Percentiles rank a stretch among this genome's conserved stretches.
Evolutionary conservation across 345 rosid species (phyloP).

Genomic region (Syzygium oleosum): DNA sequence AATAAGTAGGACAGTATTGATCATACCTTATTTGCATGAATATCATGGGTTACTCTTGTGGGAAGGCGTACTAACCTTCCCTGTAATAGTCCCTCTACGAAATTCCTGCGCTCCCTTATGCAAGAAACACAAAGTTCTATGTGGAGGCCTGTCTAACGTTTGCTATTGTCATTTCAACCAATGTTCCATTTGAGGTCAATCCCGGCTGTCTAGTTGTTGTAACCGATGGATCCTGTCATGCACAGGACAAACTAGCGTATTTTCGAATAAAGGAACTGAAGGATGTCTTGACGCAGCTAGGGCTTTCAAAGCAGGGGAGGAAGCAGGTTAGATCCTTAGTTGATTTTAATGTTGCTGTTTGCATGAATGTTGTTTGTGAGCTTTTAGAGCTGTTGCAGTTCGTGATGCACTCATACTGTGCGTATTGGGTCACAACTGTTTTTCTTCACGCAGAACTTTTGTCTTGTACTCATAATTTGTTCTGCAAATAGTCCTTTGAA

Average conservation of each 20-base stretch:
- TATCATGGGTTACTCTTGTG: not conserved
- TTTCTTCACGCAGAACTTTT: not conserved
- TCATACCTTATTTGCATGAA: not conserved
- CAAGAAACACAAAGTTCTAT: not conserved
- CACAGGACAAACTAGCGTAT: slow-evolving; percentile 70
- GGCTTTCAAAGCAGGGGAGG: slow-evolving; percentile 96
- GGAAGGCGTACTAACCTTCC: not conserved
- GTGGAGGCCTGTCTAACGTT: not conserved
- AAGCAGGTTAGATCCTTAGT: slow-evolving; percentile 52
- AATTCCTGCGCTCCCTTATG: not conserved
- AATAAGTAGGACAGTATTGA: not conserved
- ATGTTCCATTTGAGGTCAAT: not conserved
- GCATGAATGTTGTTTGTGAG: not conserved
- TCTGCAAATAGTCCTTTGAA: not conserved
- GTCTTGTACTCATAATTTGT: not conserved
- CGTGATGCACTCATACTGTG: not conserved
- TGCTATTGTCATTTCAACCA: not conserved
- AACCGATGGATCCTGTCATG: not conserved
- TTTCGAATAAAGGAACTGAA: slow-evolving; percentile 96
- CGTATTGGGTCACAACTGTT: not conserved
- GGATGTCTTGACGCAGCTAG: slow-evolving; percentile 81
- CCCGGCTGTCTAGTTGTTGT: not conserved
- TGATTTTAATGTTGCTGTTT: not conserved
- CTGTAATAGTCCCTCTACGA: not conserved
- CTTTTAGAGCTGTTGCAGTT: not conserved